These are phyloP conservation scores for Isoetes engelmannii DNA, from an alignment of 83 land plant species.

Conservation along the genomic window DNA sequence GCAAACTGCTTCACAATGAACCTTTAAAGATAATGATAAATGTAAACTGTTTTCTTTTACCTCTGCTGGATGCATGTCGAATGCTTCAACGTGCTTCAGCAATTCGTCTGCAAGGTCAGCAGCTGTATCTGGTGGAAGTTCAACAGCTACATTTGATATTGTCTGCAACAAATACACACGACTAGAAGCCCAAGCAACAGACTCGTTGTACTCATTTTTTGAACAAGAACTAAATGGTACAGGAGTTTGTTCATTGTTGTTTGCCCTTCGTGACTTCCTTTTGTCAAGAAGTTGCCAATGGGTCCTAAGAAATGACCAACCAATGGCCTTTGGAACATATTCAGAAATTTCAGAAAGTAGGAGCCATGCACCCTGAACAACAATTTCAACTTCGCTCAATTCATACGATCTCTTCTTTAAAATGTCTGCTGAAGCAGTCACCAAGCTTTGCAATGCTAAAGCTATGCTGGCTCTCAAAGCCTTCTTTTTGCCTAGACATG, in stretches of 20 bases:
- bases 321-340: conserved; percentile 61
- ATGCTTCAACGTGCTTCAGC: conserved; percentile 54
- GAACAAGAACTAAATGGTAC: not conserved
- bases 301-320: conserved; percentile 70
- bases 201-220: conserved; percentile 18
- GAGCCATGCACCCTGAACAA: conserved; percentile 80
- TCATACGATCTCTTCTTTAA: conserved; percentile 34
- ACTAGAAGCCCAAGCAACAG: conserved; percentile 62
- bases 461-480: conserved; percentile 47
- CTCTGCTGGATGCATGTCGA: conserved; percentile 86
- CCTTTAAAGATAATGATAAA: no score
- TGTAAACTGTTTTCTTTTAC: conserved; percentile 17
- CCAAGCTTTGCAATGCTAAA: conserved; percentile 58
- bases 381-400: conserved; percentile 43
- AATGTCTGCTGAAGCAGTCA: conserved; percentile 48
- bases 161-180: conserved; percentile 71
- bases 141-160: conserved; percentile 74
- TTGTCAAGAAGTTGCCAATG: conserved; percentile 80
- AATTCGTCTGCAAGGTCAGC: conserved; percentile 68
- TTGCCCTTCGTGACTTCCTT: not conserved
- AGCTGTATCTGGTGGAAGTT: conserved; percentile 79
- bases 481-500: conserved; percentile 71
- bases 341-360: conserved; percentile 74
- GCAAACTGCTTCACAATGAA: no score
- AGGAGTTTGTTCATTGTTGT: not conserved